phyloP scores from a whole-genome alignment of 2,329 filamentous ascomycete species.

The Arthrobotrys conoides region DNA sequence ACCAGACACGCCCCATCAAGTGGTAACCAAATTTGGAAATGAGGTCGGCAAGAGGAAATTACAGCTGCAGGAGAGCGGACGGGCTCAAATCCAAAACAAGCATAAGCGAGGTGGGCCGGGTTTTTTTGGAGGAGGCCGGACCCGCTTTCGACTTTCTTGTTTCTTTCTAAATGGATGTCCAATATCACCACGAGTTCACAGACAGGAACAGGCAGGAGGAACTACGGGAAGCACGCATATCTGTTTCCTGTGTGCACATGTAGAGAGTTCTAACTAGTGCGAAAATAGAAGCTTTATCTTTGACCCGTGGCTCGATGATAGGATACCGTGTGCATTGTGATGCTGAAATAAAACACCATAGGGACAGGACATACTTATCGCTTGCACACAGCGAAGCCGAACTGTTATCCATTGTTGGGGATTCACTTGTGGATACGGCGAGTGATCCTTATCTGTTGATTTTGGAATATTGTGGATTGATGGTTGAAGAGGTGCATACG shows the following conservation, averaged over 20 bases:
- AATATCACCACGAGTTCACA: conserved; percentile 48
- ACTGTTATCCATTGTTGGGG: conserved; percentile 24
- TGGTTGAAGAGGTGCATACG: background rate
- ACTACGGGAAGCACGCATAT: conserved; percentile 23
- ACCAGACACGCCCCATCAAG: conserved; percentile 18
- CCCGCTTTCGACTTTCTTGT: conserved; percentile 33
- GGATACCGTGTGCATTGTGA: background rate
- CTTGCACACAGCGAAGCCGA: background rate
- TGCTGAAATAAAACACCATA: background rate
- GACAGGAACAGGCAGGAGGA: conserved; percentile 30
- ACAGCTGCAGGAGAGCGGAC: conserved; percentile 53
- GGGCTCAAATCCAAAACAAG: conserved; percentile 61
- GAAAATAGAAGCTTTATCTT: conserved; percentile 46
- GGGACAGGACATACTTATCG: background rate
- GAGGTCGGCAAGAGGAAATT: conserved; percentile 60
- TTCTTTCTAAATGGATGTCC: conserved; percentile 35
- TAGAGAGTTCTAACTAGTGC: conserved; percentile 1
- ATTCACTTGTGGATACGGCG: conserved; percentile 21
- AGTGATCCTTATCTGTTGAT: background rate
- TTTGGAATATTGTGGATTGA: background rate
- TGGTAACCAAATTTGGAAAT: conserved; percentile 53
- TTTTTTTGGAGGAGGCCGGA: conserved; percentile 32
- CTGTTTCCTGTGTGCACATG: background rate
- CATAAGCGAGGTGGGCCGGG: conserved; percentile 52
- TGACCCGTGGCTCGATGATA: conserved; percentile 36